Evolutionary conservation across 371 early-diverging fungal species (phyloP), one percentile per base, ranked within the genome.

Genomic region (Zychaea mexicana): DNA sequence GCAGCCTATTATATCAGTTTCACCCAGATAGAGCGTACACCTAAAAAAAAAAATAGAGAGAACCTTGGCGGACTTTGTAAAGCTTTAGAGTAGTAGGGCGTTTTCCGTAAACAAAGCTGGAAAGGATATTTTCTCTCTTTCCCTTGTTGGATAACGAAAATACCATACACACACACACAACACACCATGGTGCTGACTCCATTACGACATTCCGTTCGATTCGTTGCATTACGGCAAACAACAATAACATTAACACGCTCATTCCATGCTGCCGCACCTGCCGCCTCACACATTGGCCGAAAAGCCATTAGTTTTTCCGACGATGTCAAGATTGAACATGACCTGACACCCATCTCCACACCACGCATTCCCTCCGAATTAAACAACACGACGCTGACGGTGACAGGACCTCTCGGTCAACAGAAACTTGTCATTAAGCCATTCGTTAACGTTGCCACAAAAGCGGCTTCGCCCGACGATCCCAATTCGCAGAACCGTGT

Each of bases 351-450:
- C 52, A 79, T 79, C 55, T 66, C 67, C 38, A 74, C 77, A 36
- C 81, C 89, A 61, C 82, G 86, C 72, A 81, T 88, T 69, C 78
- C 85, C 64, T 79, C 85, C 31, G 87, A 86, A 67, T 66, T 82
- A n/a, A 71, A 88, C 71, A 88, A 84, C 60, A 90, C 88, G 9
- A 84, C 78, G 12, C 75, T 94, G 10, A 81, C 73, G 49, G 90
- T 98, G 12, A 88, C 67, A 1, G 98, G 98, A 0, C 96, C 97
- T 1, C 72, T 92, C 8, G 97, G 96, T 26, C 74, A 85, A 47
- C 88, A 92, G 15, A 64, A 68, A 22, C 72, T 95, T 73, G 88
- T 92, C 2, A 86, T 98, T 61, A 88, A 90, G 57, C 93, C 95
- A 8, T 96, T 85, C 70, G 88, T 96, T 24, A 78, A 80, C 12